Evolutionary conservation across 495 filamentous ascomycete species (phyloP), one percentile per base, ranked within the genome.

Genomic region (Jackrogersella minutella): DNA sequence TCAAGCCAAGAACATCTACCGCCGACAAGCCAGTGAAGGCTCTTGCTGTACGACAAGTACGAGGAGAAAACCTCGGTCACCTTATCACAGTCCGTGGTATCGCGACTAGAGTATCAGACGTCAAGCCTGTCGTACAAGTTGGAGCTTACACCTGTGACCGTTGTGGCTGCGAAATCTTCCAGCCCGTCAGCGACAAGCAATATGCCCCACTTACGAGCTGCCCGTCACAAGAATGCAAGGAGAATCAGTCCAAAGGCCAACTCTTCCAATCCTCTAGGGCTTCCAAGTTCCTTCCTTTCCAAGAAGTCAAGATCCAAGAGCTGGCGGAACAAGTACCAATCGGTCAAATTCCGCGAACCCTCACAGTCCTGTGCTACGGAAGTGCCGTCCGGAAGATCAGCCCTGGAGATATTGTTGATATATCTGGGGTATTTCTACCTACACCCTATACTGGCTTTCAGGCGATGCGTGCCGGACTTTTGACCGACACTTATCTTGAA

Each of bases 281-380:
- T 0, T 97, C 93, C 28, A 98, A 98, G 74, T 99, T 97, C 74
- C 78, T 96, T 70, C 92, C 95, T 3, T 99, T 98, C 85, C 95
- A 99, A 77, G 95, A 99, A 77, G 89, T 98, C 72, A 97, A 97
- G 80, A 92, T 99, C 68, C 96, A 99, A 79, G 95, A 99, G 77
- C 90, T 98, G 85, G 93, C 95, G 24, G 95, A 98, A 69, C 95
- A 99, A 74, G 95, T 99, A 1, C 95, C 95, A 7, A 94, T 99
- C 61, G 95, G 95, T 24, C 95, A 99, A 74, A 98, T 99, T 62
- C 95, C 95, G 17, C 87, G 95, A 46, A 90, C 89, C 39, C 79
- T 99, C 47, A 97, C 94, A 1, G 77, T 99, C 13, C 87, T 96
- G 70, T 97, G 93, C 75, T 89, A 96, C 71, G 96, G 96, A 54